Base-by-base conservation (phyloP, 2,329 filamentous ascomycete genomes). In the Fusarium tricinctum region DNA sequence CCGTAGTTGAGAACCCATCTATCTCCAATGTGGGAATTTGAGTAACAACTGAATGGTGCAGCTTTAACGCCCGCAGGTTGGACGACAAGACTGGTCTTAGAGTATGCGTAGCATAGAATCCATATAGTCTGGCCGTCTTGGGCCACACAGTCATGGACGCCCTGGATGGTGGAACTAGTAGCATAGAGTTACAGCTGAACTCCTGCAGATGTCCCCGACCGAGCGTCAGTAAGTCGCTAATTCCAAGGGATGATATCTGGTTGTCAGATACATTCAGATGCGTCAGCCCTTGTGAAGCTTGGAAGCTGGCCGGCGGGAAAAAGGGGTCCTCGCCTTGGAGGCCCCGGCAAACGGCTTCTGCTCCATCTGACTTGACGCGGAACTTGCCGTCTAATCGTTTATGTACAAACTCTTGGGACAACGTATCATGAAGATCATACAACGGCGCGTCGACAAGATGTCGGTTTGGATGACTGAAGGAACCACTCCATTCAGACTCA, bases 31-130 rank as follows among this genome's bases (percentile, higher is more conserved):
- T 83, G 3, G 84, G 84, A 10, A 86, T 79, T 40, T 83, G 81
- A 0, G 88, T 90, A 8, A 90, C 81, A 3, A 89, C 67, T 0
- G 87, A 89, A 72, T 90, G 88, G 51, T 90, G 88, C 8, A 88
- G 78, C 14, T 84, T 82, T 3, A 90, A 75, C 2, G 78, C 78
- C 32, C 84, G 82, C 6, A 90, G 77, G 64, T 86, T 86, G 2
- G 84, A 82, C 2, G 85, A 86, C 50, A 85, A 77, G 0, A 85
- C 82, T 1, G 86, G 86, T 0, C 86, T 81, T 55, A 88, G 83
- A 10, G 85, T 66, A 68, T 87, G 80, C 1, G 81, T 77, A 6
- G 78, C 77, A 9, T 85, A 68, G 9, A 85, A 74, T 17, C 85
- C 86, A 28, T 74, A 70, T 4, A 87, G 58, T 19, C 60, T 77